phyloP scores from a whole-genome alignment of 2,329 filamentous ascomycete genomes.

The Aspergillus sp. region DNA sequence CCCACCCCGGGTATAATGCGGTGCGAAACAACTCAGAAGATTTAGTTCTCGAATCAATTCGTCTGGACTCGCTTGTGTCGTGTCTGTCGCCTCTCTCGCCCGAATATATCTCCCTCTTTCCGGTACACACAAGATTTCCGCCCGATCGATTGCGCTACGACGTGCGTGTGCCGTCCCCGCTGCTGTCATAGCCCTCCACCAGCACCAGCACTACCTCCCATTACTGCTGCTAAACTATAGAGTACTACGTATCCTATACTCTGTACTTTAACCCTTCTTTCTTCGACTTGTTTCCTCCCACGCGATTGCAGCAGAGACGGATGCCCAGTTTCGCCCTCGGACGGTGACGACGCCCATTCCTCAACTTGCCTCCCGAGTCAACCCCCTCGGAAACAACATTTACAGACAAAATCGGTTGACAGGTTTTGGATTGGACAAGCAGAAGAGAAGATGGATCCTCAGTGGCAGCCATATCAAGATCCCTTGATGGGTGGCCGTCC shows the following conservation, averaged over 20 bases:
- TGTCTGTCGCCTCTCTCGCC: not conserved
- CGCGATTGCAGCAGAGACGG: constrained; percentile 25
- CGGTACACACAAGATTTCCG: constrained; percentile 3
- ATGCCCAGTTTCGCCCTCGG: constrained; percentile 6
- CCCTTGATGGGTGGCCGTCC: constrained; percentile 49
- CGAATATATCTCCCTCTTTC: not conserved
- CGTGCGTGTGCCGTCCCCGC: constrained; percentile 21
- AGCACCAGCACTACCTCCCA: not conserved
- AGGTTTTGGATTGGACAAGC: constrained; percentile 4
- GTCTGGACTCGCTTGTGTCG: not conserved
- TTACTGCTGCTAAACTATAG: constrained; percentile 2
- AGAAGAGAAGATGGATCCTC: constrained; percentile 42
- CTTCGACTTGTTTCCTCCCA: not conserved
- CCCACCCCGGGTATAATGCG: not conserved
- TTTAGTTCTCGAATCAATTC: not conserved
- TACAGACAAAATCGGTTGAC: not conserved
- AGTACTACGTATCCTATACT: no score
- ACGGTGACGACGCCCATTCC: no score
- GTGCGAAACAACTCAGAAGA: not conserved
- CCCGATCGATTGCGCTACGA: constrained; percentile 17
- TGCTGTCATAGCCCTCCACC: constrained; percentile 16
- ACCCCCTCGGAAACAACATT: no score
- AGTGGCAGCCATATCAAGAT: constrained; percentile 65
- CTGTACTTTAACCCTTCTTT: no score
- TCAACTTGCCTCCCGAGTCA: no score